Evolutionary conservation across 371 early-diverging fungal genomes (phyloP), one percentile per base, ranked within the genome.

Genomic region (Hamiltosporidium magnivora): DNA sequence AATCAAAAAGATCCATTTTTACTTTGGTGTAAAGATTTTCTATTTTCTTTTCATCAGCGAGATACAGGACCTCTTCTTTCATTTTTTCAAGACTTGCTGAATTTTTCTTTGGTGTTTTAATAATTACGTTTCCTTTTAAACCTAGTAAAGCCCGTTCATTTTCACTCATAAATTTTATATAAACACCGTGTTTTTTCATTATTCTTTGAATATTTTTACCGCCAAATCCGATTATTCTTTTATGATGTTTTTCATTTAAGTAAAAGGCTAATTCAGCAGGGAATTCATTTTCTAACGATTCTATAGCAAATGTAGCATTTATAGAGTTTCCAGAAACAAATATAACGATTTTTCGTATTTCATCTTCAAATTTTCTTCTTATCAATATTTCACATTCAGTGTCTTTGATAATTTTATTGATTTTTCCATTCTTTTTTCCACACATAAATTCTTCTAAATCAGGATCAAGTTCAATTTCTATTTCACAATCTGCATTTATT

Each of bases 111-210:
- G 80, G 77, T 14, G 77, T 80, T 63, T 69, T 67, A 6, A 75
- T 73, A 12, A 80, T 66, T 14, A 80, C 80, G 69, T 80, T 80
- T 46, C 70, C 67, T 11, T 44, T 54, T 9, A 43, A 58, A 12
- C 66, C 63, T 14, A 58, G 9, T 41, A 25, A 44, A 1, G 9
- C 8, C 54, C 63, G 44, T 54, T 75, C 75, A 2, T 60, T 39
- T 44, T 68, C 68, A 39, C 70, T 72, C 67, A 77, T 71, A 74
- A 91, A 91, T 77, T 91, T 93, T 65, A 93, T 90, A 72, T 90
- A 91, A 1, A 93, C 92, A 36, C 90, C 91, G 71, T 86, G 89
- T 70, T 89, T 88, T 66, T 90, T 93, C 93, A 93, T 93, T 73
- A 91, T 89, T 55, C 87, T 83, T 70, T 91, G 91, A 66, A 93